Conservation (phyloP, 345 rosid genomes). For the Eucalyptus virginea region DNA sequence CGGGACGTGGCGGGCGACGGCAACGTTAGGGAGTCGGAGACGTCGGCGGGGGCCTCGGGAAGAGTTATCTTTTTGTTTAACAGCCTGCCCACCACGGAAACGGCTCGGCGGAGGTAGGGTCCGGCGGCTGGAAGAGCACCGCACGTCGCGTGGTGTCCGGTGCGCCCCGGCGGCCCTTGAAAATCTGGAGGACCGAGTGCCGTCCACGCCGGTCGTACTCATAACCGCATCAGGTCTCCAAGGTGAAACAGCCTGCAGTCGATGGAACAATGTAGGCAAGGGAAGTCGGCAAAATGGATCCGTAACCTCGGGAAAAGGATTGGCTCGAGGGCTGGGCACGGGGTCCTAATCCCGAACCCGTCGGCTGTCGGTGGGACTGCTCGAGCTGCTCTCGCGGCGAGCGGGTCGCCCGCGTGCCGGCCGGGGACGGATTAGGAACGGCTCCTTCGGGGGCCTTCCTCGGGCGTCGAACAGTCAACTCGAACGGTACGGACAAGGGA, state of each 20-base stretch:
- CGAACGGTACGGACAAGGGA: too few species aligned
- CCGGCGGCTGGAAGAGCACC: neutral
- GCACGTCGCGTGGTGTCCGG: neutral
- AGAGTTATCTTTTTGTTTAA: neutral
- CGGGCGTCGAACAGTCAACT: too few species aligned
- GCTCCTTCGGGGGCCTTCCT: neutral
- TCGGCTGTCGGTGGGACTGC: neutral
- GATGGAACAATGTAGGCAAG: neutral
- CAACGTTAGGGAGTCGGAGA: neutral
- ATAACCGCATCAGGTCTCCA: conserved; percentile 11
- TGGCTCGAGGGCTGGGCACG: neutral
- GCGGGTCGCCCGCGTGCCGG: neutral
- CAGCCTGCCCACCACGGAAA: neutral
- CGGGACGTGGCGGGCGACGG: too few species aligned
- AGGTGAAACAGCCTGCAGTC: neutral
- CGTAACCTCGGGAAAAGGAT: neutral
- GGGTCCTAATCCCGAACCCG: neutral
- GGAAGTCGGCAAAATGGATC: neutral
- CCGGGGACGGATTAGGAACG: neutral
- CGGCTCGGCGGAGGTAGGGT: neutral
- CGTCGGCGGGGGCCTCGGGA: neutral
- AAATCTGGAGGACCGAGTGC: conserved; percentile 5
- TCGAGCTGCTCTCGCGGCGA: neutral
- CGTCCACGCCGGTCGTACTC: conserved; percentile 6
- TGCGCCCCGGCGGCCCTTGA: neutral